Base-by-base conservation (phyloP, 169 alveolate genomes). In the Plasmodium billcollinsi region DNA sequence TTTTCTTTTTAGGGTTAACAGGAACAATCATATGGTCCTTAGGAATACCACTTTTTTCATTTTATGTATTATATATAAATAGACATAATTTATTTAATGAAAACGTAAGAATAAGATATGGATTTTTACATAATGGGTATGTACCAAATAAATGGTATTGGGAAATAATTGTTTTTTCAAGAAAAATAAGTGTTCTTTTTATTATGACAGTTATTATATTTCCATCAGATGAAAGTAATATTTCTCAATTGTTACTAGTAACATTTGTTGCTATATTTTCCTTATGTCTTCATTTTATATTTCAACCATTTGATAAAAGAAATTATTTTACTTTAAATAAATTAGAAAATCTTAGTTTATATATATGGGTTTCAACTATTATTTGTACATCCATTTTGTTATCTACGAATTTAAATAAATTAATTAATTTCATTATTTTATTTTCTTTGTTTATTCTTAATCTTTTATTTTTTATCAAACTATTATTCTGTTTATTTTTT, bases 111-210 rank as follows among this genome's bases (percentile, higher is more conserved):
- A 94, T 94, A 70, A 95, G 94, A 75, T 95, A 92, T 72, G 97
- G 97, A 45, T 95, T 95, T 73, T 74, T 95, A 49, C 97, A 95
- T 93, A 95, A 95, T 70, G 97, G 97, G 2, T 95, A 92, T 93
- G 88, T 89, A 70, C 93, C 89, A 52, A 93, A 88, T 43, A 94
- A 78, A 92, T 95, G 97, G 97, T 95, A 83, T 90, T 95, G 97
- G 97, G 97, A 95, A 76, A 88, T 92, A 15, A 86, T 95, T 18
- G 97, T 95, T 74, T 95, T 95, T 93, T 86, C 94, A 12, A 72
- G 97, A 15, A 95, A 95, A 63, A 73, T 95, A 73, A 49, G 92
- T 63, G 95, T 95, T 14, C 92, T 95, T 26, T 94, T 95, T 50
- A 93, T 93, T 59, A 95, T 95, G 54, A 92, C 95, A 45, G 93